These are phyloP conservation scores for Nakazawaea peltata DNA, from an alignment of 805 yeast genomes.

Conservation along the genomic window DNA sequence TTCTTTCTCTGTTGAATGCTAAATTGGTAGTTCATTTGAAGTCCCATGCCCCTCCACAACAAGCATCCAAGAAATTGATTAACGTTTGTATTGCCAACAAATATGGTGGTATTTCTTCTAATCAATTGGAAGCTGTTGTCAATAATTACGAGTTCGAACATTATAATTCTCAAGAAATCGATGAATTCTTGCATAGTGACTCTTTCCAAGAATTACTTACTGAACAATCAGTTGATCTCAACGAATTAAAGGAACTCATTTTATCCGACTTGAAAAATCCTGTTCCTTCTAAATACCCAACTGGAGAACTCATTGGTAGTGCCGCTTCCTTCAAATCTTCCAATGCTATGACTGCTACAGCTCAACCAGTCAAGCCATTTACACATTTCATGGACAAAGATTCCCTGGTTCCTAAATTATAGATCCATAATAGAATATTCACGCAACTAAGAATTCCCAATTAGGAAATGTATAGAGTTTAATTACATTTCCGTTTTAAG, in stretches of 20 bases:
- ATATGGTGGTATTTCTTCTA: slow-evolving; percentile 19
- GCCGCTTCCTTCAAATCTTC: slow-evolving; percentile 49
- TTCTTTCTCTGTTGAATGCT: slow-evolving; percentile 16
- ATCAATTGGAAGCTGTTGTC: slow-evolving; percentile 13
- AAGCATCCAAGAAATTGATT: slow-evolving; percentile 16
- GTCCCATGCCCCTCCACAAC: slow-evolving; percentile 33
- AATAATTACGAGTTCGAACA: slow-evolving; percentile 10
- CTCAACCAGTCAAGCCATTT: slow-evolving; percentile 36
- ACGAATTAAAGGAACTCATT: neutral
- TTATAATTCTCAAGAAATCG: neutral
- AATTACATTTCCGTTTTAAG: too few species aligned
- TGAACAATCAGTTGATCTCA: slow-evolving; percentile 6
- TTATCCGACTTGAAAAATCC: slow-evolving; percentile 16
- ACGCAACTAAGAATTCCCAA: too few species aligned
- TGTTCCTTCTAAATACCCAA: slow-evolving; percentile 35
- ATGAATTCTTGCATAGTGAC: slow-evolving; percentile 1
- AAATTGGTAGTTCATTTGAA: slow-evolving; percentile 55
- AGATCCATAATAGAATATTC: neutral
- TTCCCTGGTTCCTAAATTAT: neutral
- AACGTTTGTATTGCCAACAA: slow-evolving; percentile 21
- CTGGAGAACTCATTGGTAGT: slow-evolving; percentile 36
- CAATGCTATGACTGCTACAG: slow-evolving; percentile 49
- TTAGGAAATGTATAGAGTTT: too few species aligned
- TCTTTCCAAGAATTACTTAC: slow-evolving; percentile 1
- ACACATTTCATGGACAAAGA: slow-evolving; percentile 16